These are phyloP conservation scores for Sphaerostilbella broomeana DNA, from an alignment of 2,329 filamentous ascomycete genomes.

Conservation along the genomic window DNA sequence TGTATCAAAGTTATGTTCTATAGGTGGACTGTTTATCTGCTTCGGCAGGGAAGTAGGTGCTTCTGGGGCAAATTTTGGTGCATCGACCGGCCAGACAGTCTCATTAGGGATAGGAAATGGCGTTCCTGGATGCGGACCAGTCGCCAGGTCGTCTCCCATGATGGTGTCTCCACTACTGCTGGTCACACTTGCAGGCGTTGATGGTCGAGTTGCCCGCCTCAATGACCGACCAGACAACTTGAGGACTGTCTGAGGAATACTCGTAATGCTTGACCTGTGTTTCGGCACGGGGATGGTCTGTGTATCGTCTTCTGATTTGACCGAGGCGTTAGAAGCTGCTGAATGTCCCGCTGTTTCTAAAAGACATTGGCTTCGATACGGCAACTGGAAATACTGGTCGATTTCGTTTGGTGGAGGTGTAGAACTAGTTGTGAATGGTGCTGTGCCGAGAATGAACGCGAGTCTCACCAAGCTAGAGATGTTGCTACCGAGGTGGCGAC, in stretches of 20 bases:
- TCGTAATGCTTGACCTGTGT: conserved; percentile 22
- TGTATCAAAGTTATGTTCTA: conserved; percentile 16
- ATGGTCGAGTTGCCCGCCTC: conserved; percentile 30
- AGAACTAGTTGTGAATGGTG: conserved; percentile 30
- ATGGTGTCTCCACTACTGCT: conserved; percentile 20
- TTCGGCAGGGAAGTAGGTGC: conserved; percentile 20
- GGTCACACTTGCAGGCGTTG: conserved; percentile 25
- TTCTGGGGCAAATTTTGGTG: conserved; percentile 34
- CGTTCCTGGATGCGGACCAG: conserved; percentile 35
- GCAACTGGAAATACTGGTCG: conserved; percentile 33
- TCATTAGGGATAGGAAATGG: conserved; percentile 36
- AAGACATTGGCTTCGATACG: conserved; percentile 30
- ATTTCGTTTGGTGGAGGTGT: conserved; percentile 34
- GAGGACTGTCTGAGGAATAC: conserved; percentile 25
- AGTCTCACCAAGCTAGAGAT: conserved; percentile 36
- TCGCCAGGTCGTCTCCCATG: conserved; percentile 29
- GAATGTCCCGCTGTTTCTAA: conserved; percentile 28
- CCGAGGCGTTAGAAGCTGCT: conserved; percentile 13
- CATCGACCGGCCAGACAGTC: conserved; percentile 31
- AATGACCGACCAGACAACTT: conserved; percentile 28
- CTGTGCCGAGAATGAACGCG: conserved; percentile 37
- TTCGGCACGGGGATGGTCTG: conserved; percentile 22
- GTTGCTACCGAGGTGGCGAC: conserved; percentile 36
- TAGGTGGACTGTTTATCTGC: conserved; percentile 28
- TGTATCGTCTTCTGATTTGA: conserved; percentile 24